Percentiles rank a stretch among this genome's conserved stretches.
These are phyloP conservation scores for Exserohilum turcica DNA, from an alignment of 2,329 filamentous ascomycete species.

Conservation along the genomic window DNA sequence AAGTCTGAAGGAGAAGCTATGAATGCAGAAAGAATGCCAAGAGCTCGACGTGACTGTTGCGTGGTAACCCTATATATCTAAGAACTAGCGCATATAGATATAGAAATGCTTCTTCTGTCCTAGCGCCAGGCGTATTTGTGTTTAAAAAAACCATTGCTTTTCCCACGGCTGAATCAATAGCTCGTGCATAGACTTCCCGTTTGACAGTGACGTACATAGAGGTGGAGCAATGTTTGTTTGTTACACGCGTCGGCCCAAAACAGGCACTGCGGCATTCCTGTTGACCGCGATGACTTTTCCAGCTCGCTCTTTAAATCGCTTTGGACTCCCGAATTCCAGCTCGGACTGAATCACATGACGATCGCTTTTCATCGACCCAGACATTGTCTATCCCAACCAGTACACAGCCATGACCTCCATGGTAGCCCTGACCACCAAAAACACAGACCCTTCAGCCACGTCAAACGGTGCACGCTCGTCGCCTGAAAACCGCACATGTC, in stretches of 20 bases:
- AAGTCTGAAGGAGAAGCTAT: constrained; percentile 78
- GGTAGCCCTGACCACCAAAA: constrained; percentile 7
- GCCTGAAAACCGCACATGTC: constrained; percentile 4
- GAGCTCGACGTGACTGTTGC: background rate
- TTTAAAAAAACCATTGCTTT: background rate
- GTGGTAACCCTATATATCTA: constrained; percentile 7
- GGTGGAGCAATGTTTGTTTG: constrained; percentile 28
- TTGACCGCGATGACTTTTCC: constrained; percentile 1
- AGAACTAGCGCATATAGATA: background rate
- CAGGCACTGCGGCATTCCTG: constrained; percentile 9
- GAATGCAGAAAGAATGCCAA: constrained; percentile 24
- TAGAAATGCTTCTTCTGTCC: constrained; percentile 3
- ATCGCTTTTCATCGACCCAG: constrained; percentile 10
- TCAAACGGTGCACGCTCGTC: constrained; percentile 6
- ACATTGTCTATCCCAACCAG: background rate
- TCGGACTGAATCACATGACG: constrained; percentile 15
- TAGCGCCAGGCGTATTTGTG: background rate
- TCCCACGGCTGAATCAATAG: background rate
- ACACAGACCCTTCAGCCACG: constrained; percentile 11
- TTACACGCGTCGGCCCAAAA: constrained; percentile 31
- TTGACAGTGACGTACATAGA: constrained; percentile 27
- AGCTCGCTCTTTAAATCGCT: background rate
- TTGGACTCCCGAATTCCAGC: background rate
- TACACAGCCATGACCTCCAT: constrained; percentile 6
- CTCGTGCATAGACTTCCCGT: constrained; percentile 25